A percentile compares a stretch with the other conserved stretches of the same genome.
These are phyloP conservation scores for Komagataea norvegica DNA, from an alignment of 1,139 yeast genomes.

Conservation along the genomic window DNA sequence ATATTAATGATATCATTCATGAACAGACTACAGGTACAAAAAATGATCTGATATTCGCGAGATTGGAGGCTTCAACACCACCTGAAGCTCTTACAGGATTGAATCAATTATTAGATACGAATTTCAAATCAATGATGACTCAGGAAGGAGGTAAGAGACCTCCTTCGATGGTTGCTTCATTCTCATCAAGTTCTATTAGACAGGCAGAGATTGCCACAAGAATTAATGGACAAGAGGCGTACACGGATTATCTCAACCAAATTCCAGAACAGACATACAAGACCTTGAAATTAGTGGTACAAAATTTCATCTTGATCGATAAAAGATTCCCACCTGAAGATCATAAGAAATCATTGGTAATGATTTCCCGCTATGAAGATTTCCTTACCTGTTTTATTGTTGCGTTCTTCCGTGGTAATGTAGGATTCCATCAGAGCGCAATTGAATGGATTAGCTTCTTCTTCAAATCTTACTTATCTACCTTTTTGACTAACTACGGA, in stretches of 20 bases:
- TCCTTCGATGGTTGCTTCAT: background rate
- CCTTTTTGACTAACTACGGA: background rate
- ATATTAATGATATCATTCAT: background rate
- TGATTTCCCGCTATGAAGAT: slow-evolving; percentile 1
- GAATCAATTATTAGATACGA: background rate
- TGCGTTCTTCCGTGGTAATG: slow-evolving; percentile 9
- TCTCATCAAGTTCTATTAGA: slow-evolving; percentile 37
- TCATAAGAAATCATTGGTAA: background rate
- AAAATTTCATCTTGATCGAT: slow-evolving; percentile 16
- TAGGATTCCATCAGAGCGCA: slow-evolving; percentile 8
- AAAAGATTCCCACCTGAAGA: background rate
- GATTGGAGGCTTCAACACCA: no score
- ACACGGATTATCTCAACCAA: slow-evolving; percentile 32
- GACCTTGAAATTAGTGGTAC: slow-evolving; percentile 38
- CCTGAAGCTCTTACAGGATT: no score
- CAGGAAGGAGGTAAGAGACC: no score
- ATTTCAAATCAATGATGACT: background rate
- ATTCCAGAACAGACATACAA: slow-evolving; percentile 38
- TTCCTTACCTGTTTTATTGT: slow-evolving; percentile 14
- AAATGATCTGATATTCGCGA: no score
- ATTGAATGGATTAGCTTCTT: slow-evolving; percentile 9
- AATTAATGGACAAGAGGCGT: slow-evolving; percentile 34
- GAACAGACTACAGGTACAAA: background rate
- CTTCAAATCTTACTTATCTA: slow-evolving; percentile 4
- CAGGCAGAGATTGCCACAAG: slow-evolving; percentile 51